Evolutionary conservation across 2,329 filamentous ascomycete species (phyloP).

Genomic region (Xylaria sp.): DNA sequence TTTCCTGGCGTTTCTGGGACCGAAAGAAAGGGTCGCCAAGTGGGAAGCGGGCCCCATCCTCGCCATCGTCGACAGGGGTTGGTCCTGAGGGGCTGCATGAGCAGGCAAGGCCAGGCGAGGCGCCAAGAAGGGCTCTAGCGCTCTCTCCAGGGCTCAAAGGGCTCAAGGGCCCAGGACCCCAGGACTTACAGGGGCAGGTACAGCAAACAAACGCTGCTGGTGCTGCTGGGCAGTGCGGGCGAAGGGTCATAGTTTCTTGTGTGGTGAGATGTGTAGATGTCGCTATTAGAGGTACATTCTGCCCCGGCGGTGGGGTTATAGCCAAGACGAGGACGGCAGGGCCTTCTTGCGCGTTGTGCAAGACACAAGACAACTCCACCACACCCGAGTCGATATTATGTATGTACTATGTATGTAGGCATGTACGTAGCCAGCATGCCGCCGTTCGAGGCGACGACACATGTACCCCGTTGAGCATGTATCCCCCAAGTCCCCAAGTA

Average conservation of each 20-base stretch:
- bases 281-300: slow-evolving; percentile 25
- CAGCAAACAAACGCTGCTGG: not conserved
- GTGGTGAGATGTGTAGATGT: slow-evolving; percentile 20
- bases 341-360: not conserved
- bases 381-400: slow-evolving; percentile 1
- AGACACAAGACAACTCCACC: not conserved
- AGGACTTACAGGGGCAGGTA: slow-evolving; percentile 6
- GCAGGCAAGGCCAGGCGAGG: not conserved
- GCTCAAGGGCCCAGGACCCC: not conserved
- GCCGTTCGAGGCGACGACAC: not conserved
- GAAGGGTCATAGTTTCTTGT: slow-evolving; percentile 5
- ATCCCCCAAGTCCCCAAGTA: not conserved
- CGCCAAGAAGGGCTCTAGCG: not conserved
- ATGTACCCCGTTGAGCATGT: not conserved
- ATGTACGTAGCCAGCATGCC: not conserved
- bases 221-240: not conserved
- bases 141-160: not conserved
- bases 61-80: slow-evolving; percentile 19
- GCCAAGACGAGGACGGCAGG: not conserved
- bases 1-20: slow-evolving; percentile 24
- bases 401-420: not conserved
- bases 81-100: slow-evolving; percentile 15
- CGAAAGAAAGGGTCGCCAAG: slow-evolving; percentile 31
- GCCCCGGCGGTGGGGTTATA: slow-evolving; percentile 6
- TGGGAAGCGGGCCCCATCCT: slow-evolving; percentile 17